These are phyloP conservation scores for Knufia petricola DNA, from an alignment of 2,329 filamentous ascomycete genomes.

Conservation along the genomic window DNA sequence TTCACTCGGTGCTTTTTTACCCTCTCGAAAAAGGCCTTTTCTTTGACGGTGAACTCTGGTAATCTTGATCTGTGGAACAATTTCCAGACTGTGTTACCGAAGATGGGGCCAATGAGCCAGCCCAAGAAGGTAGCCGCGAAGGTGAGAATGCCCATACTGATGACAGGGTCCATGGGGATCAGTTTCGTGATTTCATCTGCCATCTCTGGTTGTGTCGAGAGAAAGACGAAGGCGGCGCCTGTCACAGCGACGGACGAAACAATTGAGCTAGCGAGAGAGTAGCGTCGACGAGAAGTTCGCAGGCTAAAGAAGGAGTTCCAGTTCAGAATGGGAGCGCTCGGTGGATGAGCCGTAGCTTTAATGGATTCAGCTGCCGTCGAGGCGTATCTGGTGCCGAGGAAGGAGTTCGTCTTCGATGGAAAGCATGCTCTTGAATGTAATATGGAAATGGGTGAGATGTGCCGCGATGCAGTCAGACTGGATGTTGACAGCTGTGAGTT, in stretches of 20 bases:
- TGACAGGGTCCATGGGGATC: conserved; percentile 62
- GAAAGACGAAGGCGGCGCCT: conserved; percentile 26
- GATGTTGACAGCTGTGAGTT: conserved; percentile 1
- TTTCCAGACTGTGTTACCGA: conserved; percentile 74
- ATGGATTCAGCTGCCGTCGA: neutral
- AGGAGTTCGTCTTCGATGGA: conserved; percentile 13
- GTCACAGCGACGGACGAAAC: conserved; percentile 55
- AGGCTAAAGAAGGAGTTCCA: conserved; percentile 93
- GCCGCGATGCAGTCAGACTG: neutral
- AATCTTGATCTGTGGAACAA: conserved; percentile 55
- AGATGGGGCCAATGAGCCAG: conserved; percentile 76
- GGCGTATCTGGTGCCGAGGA: neutral
- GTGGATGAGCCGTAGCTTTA: neutral
- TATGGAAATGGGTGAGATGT: conserved; percentile 2
- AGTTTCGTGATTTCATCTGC: conserved; percentile 20
- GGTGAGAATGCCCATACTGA: conserved; percentile 73
- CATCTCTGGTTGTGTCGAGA: conserved; percentile 16
- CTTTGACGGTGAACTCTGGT: conserved; percentile 51
- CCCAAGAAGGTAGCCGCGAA: conserved; percentile 68
- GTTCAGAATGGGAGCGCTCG: conserved; percentile 43
- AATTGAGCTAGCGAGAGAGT: conserved; percentile 70
- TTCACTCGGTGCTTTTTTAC: conserved; percentile 91
- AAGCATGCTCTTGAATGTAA: neutral
- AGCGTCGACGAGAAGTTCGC: conserved; percentile 71
- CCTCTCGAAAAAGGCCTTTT: conserved; percentile 83